Base-by-base conservation (phyloP, 495 filamentous ascomycete species). In the Penicillium daleae region DNA sequence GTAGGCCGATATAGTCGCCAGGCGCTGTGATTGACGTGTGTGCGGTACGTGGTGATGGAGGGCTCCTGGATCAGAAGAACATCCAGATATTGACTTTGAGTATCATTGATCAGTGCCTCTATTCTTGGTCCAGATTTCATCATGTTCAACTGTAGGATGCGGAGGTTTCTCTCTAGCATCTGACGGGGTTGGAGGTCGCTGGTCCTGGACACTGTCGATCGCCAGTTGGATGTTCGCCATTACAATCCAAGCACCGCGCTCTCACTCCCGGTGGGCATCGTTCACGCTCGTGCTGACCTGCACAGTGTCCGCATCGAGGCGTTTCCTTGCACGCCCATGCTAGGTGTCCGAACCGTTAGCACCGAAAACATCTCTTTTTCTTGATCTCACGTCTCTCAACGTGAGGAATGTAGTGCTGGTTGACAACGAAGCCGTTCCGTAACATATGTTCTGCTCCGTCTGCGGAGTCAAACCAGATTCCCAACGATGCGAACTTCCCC, bases 91-190 rank as follows among this genome's bases (percentile, higher is more conserved):
- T 73, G 61, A 24, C 37, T 75, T 9, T 71, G 33, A 21, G 35
- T 63, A 26, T 75, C 61, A 35, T 75, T 75, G 44, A 75, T 71
- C 8, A 75, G 66, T 49, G 69, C 71, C 42, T 75, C 67, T 46
- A 75, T 73, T 26, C 66, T 57, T 52, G 64, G 35, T 51, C 62
- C 61, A 0, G 63, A 71, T 65, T 73, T 70, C 66, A 61, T 64
- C 0, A 69, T 73, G 48, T 75, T 73, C 62, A 73, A 48, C 63
- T 75, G 55, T 63, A 75, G 59, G 27, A 74, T 17, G 22, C 58
- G 61, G 13, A 75, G 65, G 54, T 70, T 75, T 53, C 5, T 59
- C 48, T 60, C 57, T 60, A 66, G 59, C 56, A 75, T 70, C 62
- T 27, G 7, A 19, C 17, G 8, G 59, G 24, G 37, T 48, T 57